phyloP scores from a whole-genome alignment of 2,329 filamentous ascomycete genomes.

The Neofusicoccum ribis region DNA sequence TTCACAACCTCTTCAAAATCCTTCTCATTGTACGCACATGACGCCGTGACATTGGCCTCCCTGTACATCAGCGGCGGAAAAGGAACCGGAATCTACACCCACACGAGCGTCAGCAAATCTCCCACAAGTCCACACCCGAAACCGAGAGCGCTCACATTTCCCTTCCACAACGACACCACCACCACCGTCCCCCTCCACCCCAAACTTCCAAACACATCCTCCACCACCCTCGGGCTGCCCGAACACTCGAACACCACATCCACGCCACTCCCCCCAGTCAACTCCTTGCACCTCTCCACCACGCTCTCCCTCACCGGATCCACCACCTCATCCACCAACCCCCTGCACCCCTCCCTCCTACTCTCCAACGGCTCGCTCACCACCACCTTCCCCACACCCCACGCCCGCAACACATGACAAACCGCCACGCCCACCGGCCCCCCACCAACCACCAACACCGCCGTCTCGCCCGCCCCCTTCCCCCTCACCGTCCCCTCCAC shows the following conservation, averaged over 20 bases:
- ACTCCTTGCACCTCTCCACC: constrained; percentile 28
- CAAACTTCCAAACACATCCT: constrained; percentile 33
- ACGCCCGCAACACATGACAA: constrained; percentile 42
- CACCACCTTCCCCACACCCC: constrained; percentile 57
- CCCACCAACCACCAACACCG: constrained; percentile 59
- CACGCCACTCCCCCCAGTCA: constrained; percentile 50
- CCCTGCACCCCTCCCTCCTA: constrained; percentile 49
- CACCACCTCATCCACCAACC: constrained; percentile 30
- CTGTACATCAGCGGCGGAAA: constrained; percentile 29
- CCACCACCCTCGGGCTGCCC: constrained; percentile 41
- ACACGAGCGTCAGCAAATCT: not conserved
- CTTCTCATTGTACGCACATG: constrained; percentile 33
- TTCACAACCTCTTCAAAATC: constrained; percentile 37
- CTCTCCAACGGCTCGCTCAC: constrained; percentile 55
- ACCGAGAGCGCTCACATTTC: constrained; percentile 25
- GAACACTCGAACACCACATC: constrained; percentile 64
- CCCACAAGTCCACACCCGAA: too few relatives aligned
- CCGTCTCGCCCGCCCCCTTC: constrained; percentile 39
- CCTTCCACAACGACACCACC: constrained; percentile 37
- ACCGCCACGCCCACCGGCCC: constrained; percentile 64
- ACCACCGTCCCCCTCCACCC: constrained; percentile 32
- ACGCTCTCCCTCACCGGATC: constrained; percentile 32
- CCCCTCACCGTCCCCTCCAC: not conserved
- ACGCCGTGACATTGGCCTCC: constrained; percentile 32
- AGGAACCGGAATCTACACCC: constrained; percentile 33